Conservation (phyloP, 225 moss, liverwort and hornwort species). For the Lunularia cruciata region DNA sequence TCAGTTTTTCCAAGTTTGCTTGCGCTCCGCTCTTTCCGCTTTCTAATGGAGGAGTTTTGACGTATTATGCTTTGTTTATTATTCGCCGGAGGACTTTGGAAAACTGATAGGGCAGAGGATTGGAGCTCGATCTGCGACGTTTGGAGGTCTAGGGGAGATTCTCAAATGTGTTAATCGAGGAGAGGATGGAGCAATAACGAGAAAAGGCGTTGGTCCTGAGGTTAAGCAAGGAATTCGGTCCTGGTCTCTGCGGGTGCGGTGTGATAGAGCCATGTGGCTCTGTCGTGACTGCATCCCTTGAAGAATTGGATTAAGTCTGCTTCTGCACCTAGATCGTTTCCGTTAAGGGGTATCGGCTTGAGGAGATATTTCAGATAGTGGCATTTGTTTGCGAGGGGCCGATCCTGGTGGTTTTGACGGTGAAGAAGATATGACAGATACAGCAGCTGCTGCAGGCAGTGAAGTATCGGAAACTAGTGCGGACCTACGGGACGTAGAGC, state of each 20-base stretch:
- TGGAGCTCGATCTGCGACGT: slow-evolving; percentile 11
- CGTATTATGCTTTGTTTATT: slow-evolving; percentile 11
- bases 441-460: slow-evolving; percentile 12
- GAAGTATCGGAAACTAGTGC: slow-evolving; percentile 11
- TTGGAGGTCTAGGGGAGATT: not conserved
- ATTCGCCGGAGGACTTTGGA: not conserved
- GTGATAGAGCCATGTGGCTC: slow-evolving; percentile 7
- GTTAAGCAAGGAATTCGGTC: not conserved
- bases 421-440: slow-evolving; percentile 31
- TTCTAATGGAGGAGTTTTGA: not conserved
- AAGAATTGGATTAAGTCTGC: not conserved
- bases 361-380: not conserved
- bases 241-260: slow-evolving; percentile 12
- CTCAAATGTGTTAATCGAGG: not conserved
- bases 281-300: slow-evolving; percentile 13
- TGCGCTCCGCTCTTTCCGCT: not conserved
- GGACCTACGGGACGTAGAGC: slow-evolving; percentile 44
- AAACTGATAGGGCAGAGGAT: slow-evolving; percentile 6
- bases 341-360: not conserved
- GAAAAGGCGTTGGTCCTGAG: not conserved
- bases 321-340: not conserved
- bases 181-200: not conserved
- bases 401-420: not conserved
- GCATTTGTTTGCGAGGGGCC: not conserved
- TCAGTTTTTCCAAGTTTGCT: no score